Evolutionary conservation across 805 yeast species (phyloP), one percentile per base, ranked within the genome.

Genomic region (Phaffomyces opuntiae): DNA sequence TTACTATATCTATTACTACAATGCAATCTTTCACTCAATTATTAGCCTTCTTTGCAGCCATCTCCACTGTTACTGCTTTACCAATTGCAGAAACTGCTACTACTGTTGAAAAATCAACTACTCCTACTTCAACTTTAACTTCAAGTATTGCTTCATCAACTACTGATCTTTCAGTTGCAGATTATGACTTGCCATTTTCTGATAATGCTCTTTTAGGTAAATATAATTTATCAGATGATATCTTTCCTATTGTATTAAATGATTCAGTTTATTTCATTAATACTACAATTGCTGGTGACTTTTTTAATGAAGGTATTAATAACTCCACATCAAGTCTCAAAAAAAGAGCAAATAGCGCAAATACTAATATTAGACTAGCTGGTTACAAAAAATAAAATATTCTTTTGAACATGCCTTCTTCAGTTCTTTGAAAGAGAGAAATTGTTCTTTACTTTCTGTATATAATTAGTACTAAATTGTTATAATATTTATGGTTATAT

Each of bases 231-330:
- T n/a, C 29, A 2, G 38, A 35, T 17, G 53, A 47, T 24, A 39
- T 42, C 36, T 32, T 32, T 17, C 47, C 48, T 19, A 36, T 47
- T 8, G 25, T 42, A 14, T 16, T 47, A 9, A 33, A 47, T 9
- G 53, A 47, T 38, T 24, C 46, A 5, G 40, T 47, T 12, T 40
- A 29, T 42, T 49, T 49, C 24, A 24, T 49, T 37, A 49, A 49
- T 36, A 39, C 40, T 3, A 49, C 52, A 3, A 40, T 46, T 24
- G 47, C 49, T 36, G 49, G 37, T 7, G 36, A 16, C 14, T 29
- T 36, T 5, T 19, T 25, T 19, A 9, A 11, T 17, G 17, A 25
- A 12, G 43, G 24, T 26, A 33, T 5, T 5, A 11, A 7, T 12
- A 2, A 14, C 3, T 2, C 9, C 7, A 32, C 34, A n/a, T 29